Conservation (phyloP, 148 eudicot species). For the Dysphania ambrosioides region DNA sequence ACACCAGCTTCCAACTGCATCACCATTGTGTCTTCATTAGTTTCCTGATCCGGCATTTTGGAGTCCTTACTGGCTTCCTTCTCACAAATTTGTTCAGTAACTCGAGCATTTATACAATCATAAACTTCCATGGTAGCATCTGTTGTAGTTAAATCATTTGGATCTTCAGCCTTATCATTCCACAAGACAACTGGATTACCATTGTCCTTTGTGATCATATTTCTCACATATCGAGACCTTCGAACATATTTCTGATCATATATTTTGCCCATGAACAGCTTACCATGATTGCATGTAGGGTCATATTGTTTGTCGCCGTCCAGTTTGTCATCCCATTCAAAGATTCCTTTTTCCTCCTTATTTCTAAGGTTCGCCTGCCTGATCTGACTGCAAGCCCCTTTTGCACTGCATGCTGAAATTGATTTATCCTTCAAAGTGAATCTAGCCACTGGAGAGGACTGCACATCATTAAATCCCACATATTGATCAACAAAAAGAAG, state of each 20-base stretch:
- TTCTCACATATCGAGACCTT: constrained; percentile 17
- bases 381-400: constrained; percentile 45
- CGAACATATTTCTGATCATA: constrained; percentile 23
- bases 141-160: neutral
- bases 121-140: constrained; percentile 19
- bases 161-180: constrained; percentile 14
- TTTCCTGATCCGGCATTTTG: constrained; percentile 29
- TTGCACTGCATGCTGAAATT: constrained; percentile 38
- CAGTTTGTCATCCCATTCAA: constrained; percentile 50
- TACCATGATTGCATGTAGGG: constrained; percentile 17
- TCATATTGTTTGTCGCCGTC: constrained; percentile 16
- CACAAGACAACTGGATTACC: constrained; percentile 12
- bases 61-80: constrained; percentile 16
- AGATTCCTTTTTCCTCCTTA: constrained; percentile 22
- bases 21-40: constrained; percentile 21
- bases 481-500: constrained; percentile 57
- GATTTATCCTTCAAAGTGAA: constrained; percentile 34
- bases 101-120: constrained; percentile 13
- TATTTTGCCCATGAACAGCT: constrained; percentile 18
- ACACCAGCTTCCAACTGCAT: constrained; percentile 23
- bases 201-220: constrained; percentile 21
- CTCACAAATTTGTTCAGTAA: constrained; percentile 20
- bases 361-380: constrained; percentile 35
- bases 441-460: constrained; percentile 26
- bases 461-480: constrained; percentile 35